Evolutionary conservation across 495 filamentous ascomycete genomes (phyloP).

Genomic region (Penicillium daleae): DNA sequence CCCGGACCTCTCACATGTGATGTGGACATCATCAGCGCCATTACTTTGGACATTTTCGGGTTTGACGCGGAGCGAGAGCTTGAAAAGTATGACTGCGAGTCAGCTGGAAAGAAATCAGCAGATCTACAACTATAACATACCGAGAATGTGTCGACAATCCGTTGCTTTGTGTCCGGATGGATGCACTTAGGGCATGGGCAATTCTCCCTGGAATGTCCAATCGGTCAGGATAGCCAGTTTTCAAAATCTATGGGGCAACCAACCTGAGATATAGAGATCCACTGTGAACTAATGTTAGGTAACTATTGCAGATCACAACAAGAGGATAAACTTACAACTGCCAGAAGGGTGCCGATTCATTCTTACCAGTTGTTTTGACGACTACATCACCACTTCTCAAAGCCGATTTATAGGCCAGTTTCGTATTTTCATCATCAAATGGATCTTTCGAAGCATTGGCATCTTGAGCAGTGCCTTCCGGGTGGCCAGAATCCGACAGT

Average conservation of each 20-base stretch:
- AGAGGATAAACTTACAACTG: slow-evolving; percentile 11
- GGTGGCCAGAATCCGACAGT: not conserved
- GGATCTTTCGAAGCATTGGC: not conserved
- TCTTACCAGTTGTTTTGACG: not conserved
- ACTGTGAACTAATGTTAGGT: slow-evolving; percentile 13
- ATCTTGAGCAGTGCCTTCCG: not conserved
- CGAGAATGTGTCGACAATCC: slow-evolving; percentile 70
- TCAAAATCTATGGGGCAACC: slow-evolving; percentile 3
- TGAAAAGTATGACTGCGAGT: not conserved
- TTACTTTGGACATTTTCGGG: slow-evolving; percentile 17
- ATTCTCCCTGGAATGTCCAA: slow-evolving; percentile 63
- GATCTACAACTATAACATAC: slow-evolving; percentile 40
- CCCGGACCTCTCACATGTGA: slow-evolving; percentile 34
- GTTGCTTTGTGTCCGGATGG: slow-evolving; percentile 77
- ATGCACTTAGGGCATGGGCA: slow-evolving; percentile 77
- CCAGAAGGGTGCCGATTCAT: not conserved
- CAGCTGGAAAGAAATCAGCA: not conserved
- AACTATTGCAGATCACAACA: not conserved
- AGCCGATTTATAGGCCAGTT: not conserved
- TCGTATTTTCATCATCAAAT: not conserved
- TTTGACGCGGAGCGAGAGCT: slow-evolving; percentile 59
- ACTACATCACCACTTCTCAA: slow-evolving; percentile 1
- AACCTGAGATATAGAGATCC: slow-evolving; percentile 30
- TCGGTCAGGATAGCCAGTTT: not conserved
- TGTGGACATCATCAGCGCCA: slow-evolving; percentile 14